Percentiles rank a stretch among this genome's conserved stretches.
Evolutionary conservation across 2,329 filamentous ascomycete genomes (phyloP).

Genomic region (Sporothrix brunneoviolacea): DNA sequence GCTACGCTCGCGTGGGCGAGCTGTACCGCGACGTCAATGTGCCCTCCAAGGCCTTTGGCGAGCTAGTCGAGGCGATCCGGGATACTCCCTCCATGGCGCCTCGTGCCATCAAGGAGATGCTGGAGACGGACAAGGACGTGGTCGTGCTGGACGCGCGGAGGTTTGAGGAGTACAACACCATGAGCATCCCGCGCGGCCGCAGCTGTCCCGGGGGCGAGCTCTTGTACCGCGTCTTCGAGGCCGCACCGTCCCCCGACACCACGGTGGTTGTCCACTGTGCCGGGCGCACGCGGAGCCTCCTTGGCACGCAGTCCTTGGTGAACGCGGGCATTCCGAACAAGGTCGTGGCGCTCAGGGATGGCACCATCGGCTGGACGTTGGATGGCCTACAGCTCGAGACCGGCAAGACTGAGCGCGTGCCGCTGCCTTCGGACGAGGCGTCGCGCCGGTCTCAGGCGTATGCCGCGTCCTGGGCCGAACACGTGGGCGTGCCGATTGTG

Average conservation of each 20-base stretch:
- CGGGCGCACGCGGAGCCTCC: slow-evolving; percentile 7
- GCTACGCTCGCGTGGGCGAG: slow-evolving; percentile 6
- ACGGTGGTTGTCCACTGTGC: slow-evolving; percentile 11
- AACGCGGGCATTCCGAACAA: slow-evolving; percentile 8
- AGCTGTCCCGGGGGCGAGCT: slow-evolving; percentile 13
- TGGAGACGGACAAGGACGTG: neutral
- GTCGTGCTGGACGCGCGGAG: slow-evolving; percentile 8
- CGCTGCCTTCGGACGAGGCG: slow-evolving; percentile 1
- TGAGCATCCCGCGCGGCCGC: slow-evolving; percentile 12
- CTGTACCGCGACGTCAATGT: slow-evolving; percentile 12
- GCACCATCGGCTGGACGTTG: slow-evolving; percentile 11
- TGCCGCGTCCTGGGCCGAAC: slow-evolving; percentile 4
- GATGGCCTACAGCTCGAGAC: slow-evolving; percentile 7
- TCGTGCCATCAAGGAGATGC: neutral
- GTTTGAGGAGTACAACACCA: slow-evolving; percentile 11
- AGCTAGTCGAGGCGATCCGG: slow-evolving; percentile 12
- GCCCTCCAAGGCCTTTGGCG: slow-evolving; percentile 12
- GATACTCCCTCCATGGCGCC: slow-evolving; percentile 4
- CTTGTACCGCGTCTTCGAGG: slow-evolving; percentile 9
- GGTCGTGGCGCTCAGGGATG: slow-evolving; percentile 8
- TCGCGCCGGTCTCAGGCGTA: neutral
- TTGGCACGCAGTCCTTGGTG: slow-evolving; percentile 6
- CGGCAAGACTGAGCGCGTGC: slow-evolving; percentile 3
- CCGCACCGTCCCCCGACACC: slow-evolving; percentile 7
- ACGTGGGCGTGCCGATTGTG: slow-evolving; percentile 5